phyloP scores from a whole-genome alignment of 2,329 filamentous ascomycete genomes.

The Colletotrichum navitas region DNA sequence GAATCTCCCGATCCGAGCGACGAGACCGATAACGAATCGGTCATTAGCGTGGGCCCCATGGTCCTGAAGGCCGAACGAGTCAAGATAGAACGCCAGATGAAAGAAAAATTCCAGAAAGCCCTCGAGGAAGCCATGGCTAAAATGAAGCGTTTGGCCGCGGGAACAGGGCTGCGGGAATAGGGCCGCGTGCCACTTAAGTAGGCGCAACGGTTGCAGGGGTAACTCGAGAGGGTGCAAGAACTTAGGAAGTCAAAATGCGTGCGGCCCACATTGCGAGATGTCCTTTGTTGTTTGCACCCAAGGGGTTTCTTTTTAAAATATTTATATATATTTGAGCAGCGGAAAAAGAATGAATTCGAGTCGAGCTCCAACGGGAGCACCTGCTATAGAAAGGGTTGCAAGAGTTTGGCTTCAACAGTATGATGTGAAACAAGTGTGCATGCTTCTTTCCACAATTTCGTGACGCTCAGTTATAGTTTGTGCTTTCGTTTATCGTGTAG shows the following conservation, averaged over 20 bases:
- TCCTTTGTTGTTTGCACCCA: not conserved
- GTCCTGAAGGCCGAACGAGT: too few species aligned
- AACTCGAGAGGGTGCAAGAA: not conserved
- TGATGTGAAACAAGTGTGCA: not conserved
- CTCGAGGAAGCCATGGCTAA: too few species aligned
- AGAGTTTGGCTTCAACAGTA: not conserved
- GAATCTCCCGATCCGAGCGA: not conserved
- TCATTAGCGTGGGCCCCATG: too few species aligned
- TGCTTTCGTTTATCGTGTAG: not conserved
- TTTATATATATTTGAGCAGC: too few species aligned
- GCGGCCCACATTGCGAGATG: not conserved
- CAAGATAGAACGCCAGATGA: too few species aligned
- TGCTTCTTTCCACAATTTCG: too few species aligned
- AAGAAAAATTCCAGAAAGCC: too few species aligned
- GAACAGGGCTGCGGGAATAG: not conserved
- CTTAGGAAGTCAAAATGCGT: not conserved
- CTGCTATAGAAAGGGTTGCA: not conserved
- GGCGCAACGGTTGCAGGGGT: not conserved
- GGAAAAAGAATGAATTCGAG: not conserved
- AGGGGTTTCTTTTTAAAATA: too few species aligned
- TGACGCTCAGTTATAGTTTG: not conserved
- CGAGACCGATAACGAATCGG: not conserved
- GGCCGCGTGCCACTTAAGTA: not conserved
- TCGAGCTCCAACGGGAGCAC: not conserved
- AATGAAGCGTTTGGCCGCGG: too few species aligned